Base-by-base conservation (phyloP, 129 eudicot genomes). In the Erigeron canadensis region DNA sequence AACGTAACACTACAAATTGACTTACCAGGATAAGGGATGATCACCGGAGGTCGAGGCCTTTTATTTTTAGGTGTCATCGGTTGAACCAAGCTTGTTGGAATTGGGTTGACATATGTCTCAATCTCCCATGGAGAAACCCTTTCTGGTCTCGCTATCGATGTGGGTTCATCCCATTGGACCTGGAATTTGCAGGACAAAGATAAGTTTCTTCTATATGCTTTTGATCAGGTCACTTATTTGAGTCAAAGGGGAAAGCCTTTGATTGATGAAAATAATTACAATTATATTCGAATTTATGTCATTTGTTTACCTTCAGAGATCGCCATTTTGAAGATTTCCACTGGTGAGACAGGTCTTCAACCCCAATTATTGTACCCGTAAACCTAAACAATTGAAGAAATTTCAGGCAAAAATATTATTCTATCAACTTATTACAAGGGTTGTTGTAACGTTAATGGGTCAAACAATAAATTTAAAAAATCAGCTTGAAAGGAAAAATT, bases 141-240 rank as follows among this genome's bases (percentile, higher is more conserved):
- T 39, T 88, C 91, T 10, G 97, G 95, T 79, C 97, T 85, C 38
- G 63, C 65, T 66, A 88, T 84, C 10, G 91, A 77, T 60, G 97
- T 85, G 40, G 95, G 82, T 72, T 91, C 97, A 80, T 87, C 95
- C 97, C 97, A 91, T 58, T 84, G 95, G 79, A 91, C 97, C 97
- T 90, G 79, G 19, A 64, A 51, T 61, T 77, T 21, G 51, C 61
- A 10, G 54, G 65, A 21, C 48, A 54, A 40, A 21, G 19, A 51
- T 64, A 22, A 50, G 19, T 67, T 40, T 18, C 21, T 39, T 55
- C 38, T 21, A 53, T 38, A 11, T 60, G 12, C 0, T 28, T 56
- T 50, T 67, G 53, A 65, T 3, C 34, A 28, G 34, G 34, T 28
- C 34, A 28, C 34, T 28, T 28, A 28, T 67, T 46, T 1, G 39